Percentiles rank a stretch among this genome's conserved stretches.
phyloP scores from a whole-genome alignment of 208 protist species.

The Leishmania major region DNA sequence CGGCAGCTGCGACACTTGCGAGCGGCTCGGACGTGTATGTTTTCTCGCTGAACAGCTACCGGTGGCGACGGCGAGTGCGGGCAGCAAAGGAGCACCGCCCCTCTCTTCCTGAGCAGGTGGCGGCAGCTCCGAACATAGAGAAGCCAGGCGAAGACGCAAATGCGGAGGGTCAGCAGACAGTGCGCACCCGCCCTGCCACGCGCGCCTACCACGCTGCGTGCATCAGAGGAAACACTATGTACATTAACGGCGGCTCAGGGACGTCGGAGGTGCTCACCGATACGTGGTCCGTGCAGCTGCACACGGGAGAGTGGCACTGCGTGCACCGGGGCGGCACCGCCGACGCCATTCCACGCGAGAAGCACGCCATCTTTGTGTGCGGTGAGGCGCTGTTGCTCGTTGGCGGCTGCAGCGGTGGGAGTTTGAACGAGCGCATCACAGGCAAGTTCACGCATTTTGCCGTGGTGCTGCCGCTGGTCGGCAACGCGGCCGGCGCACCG shows the following conservation, averaged over 20 bases:
- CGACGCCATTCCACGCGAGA: conserved; percentile 67
- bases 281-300: conserved; percentile 75
- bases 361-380: conserved; percentile 71
- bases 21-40: conserved; percentile 27
- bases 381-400: conserved; percentile 74
- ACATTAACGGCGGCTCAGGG: conserved; percentile 69
- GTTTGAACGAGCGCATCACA: conserved; percentile 39
- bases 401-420: conserved; percentile 63
- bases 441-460: conserved; percentile 77
- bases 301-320: conserved; percentile 51
- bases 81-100: neutral
- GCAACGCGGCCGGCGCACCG: conserved; percentile 27
- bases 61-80: conserved; percentile 42
- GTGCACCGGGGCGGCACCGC: conserved; percentile 64
- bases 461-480: conserved; percentile 53
- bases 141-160: neutral
- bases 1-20: conserved; percentile 17
- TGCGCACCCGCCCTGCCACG: conserved; percentile 20
- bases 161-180: neutral
- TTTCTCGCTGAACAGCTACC: conserved; percentile 63
- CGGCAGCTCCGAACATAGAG: conserved; percentile 5
- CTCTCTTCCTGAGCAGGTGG: neutral
- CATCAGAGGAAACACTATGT: conserved; percentile 55
- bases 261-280: conserved; percentile 45
- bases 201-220: conserved; percentile 74